Base-by-base conservation (phyloP, 2,329 filamentous ascomycete species). In the Sporothrix brasiliensis region DNA sequence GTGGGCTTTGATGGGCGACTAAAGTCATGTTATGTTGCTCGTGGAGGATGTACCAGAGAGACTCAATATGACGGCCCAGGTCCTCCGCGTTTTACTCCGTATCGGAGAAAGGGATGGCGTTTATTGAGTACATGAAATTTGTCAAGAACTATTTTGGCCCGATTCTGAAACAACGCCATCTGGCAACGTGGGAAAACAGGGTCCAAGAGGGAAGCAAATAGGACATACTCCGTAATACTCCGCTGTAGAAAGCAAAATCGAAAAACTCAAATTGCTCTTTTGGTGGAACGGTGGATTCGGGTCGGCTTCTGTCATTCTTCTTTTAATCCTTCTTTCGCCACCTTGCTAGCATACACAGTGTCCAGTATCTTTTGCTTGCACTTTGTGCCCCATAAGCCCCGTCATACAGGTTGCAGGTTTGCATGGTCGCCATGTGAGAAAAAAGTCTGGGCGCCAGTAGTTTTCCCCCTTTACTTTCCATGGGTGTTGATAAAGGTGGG, bases 301-400 rank as follows among this genome's bases (percentile, higher is more conserved):
- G 39, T 39, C 34, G 24, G 54, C 54, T 63, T 63, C 58, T 63
- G 21, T 63, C 39, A 61, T 11, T 44, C 39, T 63, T 63, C 58
- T 63, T 61, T 63, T 13, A 27, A 19, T 63, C 39, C 58, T 63
- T 63, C 58, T 63, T 47, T 63, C 58, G 58, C 58, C 58, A 47
- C 39, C n/a, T 21, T 39, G 39, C 58, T 63, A 44, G 39, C 34
- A 19, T 13, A 39, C 58, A 63, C 58, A 63, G 39, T 47, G 58
- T 47, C 54, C 30, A 13, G 30, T 11, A 9, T 1, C 9, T 27
- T n/a, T 21, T 27, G 21, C 5, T n/a, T 63, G 41, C 58, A 63
- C 58, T 63, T 63, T 63, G 58, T 30, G 14, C 30, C 19, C 30
- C 30, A 41, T 30, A 30, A 39, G 54, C 30, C 16, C 19, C 3